These are phyloP conservation scores for Pyrenula aspistea DNA, from an alignment of 495 filamentous ascomycete genomes.

Conservation along the genomic window DNA sequence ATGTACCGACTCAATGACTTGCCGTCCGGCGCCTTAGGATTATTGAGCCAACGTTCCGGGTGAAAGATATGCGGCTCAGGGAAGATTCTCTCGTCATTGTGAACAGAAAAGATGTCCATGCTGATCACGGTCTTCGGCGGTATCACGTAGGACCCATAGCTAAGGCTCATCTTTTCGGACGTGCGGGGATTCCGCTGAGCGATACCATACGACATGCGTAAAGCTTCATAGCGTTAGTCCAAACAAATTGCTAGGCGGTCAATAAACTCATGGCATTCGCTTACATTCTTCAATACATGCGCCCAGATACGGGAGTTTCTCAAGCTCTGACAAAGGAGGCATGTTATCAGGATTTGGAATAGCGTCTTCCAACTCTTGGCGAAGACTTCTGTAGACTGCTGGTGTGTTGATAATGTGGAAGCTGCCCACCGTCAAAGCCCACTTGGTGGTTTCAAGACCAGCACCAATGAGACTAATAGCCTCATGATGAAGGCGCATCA, in stretches of 20 bases:
- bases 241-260: background rate
- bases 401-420: slow-evolving; percentile 9
- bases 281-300: slow-evolving; percentile 8
- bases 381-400: slow-evolving; percentile 2
- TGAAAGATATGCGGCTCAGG: slow-evolving; percentile 24
- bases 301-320: slow-evolving; percentile 9
- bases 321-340: slow-evolving; percentile 3
- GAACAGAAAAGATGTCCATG: slow-evolving; percentile 25
- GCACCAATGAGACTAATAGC: slow-evolving; percentile 17
- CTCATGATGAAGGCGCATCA: slow-evolving; percentile 24
- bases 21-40: slow-evolving; percentile 10
- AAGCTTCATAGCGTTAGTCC: slow-evolving; percentile 12
- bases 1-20: slow-evolving; percentile 10
- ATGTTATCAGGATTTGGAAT: slow-evolving; percentile 12
- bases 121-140: slow-evolving; percentile 26
- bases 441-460: slow-evolving; percentile 9
- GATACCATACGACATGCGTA: slow-evolving; percentile 26
- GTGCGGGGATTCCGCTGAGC: slow-evolving; percentile 19
- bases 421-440: slow-evolving; percentile 3
- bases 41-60: slow-evolving; percentile 31
- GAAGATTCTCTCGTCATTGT: slow-evolving; percentile 27
- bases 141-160: slow-evolving; percentile 18
- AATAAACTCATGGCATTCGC: background rate
- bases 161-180: slow-evolving; percentile 15
- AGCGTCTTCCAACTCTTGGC: slow-evolving; percentile 6